Evolutionary conservation across 2,329 filamentous ascomycete species (phyloP).

Genomic region (Cercospora sp.): DNA sequence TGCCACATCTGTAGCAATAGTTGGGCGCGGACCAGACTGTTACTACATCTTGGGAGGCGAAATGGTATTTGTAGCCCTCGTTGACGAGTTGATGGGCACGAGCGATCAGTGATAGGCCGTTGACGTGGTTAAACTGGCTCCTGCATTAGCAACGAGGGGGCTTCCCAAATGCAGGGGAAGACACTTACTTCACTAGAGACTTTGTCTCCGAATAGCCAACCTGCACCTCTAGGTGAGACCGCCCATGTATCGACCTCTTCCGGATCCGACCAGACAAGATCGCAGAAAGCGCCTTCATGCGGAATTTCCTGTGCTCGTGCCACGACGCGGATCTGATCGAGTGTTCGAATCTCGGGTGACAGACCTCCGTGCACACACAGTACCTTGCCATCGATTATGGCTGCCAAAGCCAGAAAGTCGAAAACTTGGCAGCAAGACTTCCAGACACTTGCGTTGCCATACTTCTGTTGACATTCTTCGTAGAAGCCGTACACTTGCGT

Average conservation of each 20-base stretch:
- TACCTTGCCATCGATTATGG: conserved; percentile 72
- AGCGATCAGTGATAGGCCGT: conserved; percentile 69
- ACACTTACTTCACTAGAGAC: conserved; percentile 60
- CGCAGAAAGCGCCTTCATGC: conserved; percentile 75
- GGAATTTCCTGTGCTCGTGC: conserved; percentile 74
- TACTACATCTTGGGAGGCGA: conserved; percentile 89
- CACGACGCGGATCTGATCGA: conserved; percentile 74
- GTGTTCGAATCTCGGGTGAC: conserved; percentile 70
- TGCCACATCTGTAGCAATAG: conserved; percentile 94
- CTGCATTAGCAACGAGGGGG: no score
- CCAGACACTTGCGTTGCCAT: conserved; percentile 76
- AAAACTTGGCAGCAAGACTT: conserved; percentile 78
- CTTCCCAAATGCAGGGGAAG: no score
- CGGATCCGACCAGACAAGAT: conserved; percentile 74
- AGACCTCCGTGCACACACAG: conserved; percentile 72
- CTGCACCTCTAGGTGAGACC: conserved; percentile 64
- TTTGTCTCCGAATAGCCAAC: conserved; percentile 69
- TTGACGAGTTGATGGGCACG: conserved; percentile 74
- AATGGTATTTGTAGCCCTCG: conserved; percentile 87
- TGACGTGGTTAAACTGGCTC: conserved; percentile 67
- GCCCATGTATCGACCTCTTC: conserved; percentile 69
- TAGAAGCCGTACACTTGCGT: conserved; percentile 79
- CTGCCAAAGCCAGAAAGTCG: conserved; percentile 72
- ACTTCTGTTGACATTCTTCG: conserved; percentile 75
- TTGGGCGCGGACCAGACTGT: conserved; percentile 88